Evolutionary conservation across 164 flowering plant genomes (phyloP), one percentile per base, ranked within the genome.

Genomic region (Magnolia sinica): DNA sequence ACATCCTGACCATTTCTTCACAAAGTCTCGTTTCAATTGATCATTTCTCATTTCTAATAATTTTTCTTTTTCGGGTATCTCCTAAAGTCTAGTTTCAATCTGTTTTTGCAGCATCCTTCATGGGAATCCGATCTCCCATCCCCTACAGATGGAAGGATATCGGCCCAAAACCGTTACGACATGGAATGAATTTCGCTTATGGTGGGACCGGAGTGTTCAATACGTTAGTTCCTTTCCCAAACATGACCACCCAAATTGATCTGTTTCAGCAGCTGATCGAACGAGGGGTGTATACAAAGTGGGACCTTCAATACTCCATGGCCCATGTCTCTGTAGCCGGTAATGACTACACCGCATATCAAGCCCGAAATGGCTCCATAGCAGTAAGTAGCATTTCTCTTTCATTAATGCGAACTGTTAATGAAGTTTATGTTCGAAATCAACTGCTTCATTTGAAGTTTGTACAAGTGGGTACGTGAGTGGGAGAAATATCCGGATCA

Each of bases 181-280:
- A 76, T 49, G 90, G 90, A 3, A 80, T 88, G 81, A 89, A 88
- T 80, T 89, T 84, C 75, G 92, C 92, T 0, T 77, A 81, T 49
- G 92, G 90, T 23, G 92, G 92, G 81, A 83, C 89, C 1, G 92
- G 90, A 14, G 89, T 87, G 1, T 89, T 89, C 80, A 58, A 82
- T 64, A 88, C 89, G 64, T 18, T 74, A 66, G 79, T 68, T 7
- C 59, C 61, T 4, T 80, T 68, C n/a, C 89, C 90, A 13, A 89
- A 87, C 79, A 82, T 89, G 83, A 84, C 90, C 0, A 64, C 79
- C 70, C 92, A 88, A 71, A 85, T 89, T 50, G 76, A 81, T 67
- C 75, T 72, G 7, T 83, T 89, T 27, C 80, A 87, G 74, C 78
- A 76, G 37, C 69, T 84, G 20, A 8, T 87, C n/a, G 58, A 84